Base-by-base conservation (phyloP, 2,329 filamentous ascomycete genomes). In the Xylariomycetidae sp. region DNA sequence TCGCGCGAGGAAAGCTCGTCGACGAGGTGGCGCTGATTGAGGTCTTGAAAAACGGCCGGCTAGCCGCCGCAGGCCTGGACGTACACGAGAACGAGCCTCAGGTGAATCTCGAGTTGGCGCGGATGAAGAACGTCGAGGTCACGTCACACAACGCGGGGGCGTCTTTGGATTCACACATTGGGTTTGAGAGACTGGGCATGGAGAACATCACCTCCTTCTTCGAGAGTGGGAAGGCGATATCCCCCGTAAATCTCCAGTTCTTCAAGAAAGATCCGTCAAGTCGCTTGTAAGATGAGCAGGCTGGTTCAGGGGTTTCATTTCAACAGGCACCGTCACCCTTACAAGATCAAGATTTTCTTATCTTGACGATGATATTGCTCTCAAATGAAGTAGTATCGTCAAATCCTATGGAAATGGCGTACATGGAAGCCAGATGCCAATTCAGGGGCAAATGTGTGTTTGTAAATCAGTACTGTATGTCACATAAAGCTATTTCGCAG, bases 11-110 rank as follows among this genome's bases (percentile, higher is more conserved):
- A 0, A 64, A 64, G 30, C 48, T 77, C 2, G 58, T 77, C 1
- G 67, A 77, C 36, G 71, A 77, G 40, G 61, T 62, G 2, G 70
- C 66, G 4, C 45, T 77, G 16, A 53, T 70, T 1, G 47, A 48
- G 6, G 72, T 67, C 1, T 42, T 77, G 25, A 62, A 70, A 31
- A 58, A 50, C 4, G 70, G 70, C 0, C 61, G 60, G 6, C 27
- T 77, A 2, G 52, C 53, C 0, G 63, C 64, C 3, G 72, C 67
- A 1, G 73, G 67, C 0, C 45, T 77, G 10, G 74, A 77, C 45
- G 74, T 77, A 10, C 69, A 76, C 51, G 66, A 67, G 5, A 47
- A 69, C 28, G 74, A 78, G 49, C 74, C 74, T 1, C 44, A 62
- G 34, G 67, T 78, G 6, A 51, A 48, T 4, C 51, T 49, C 37